Base-by-base conservation (phyloP, 2,329 filamentous ascomycete species). In the Aspergillus clavatus region DNA sequence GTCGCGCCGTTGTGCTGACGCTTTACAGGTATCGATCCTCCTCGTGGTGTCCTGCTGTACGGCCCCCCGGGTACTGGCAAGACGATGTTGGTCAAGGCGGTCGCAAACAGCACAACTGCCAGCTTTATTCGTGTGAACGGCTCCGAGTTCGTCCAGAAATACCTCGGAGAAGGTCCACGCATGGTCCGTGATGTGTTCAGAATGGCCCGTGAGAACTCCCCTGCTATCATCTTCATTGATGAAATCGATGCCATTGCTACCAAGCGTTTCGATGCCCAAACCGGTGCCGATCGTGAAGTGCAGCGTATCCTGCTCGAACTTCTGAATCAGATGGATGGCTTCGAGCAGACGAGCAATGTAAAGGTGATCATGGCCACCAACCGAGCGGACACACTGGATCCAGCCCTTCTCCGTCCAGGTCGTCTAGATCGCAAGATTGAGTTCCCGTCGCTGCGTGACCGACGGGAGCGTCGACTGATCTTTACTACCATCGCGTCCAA, bases 291-390 rank as follows among this genome's bases (percentile, higher is more conserved):
- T 66, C 83, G 93, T 73, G 93, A 98, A 72, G 93, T 98, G 12
- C 93, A 98, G 75, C 91, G 93, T 79, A 98, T 98, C 63, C 77
- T 98, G 48, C 84, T 98, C 49, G 93, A 98, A 70, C 76, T 98
- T 56, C 84, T 98, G 54, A 98, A 98, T 75, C 93, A 98, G 73
- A 98, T 98, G 93, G 93, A 98, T 68, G 93, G 93, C 55, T 98
- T 98, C 75, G 93, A 98, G 70, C 93, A 98, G 72, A 95, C 89
- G 0, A 87, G 89, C 68, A 98, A 98, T 71, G 93, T 98, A 72
- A 98, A 98, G 77, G 93, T 98, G 67, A 98, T 98, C 74, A 98
- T 98, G 93, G 93, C 93, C 56, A 98, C 93, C 57, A 98, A 98
- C 77, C 86, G 93, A 67, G 91, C 93, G 55, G 93, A 97, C 70